phyloP scores from a whole-genome alignment of 2,329 filamentous ascomycete species.

The Aureobasidium musti region DNA sequence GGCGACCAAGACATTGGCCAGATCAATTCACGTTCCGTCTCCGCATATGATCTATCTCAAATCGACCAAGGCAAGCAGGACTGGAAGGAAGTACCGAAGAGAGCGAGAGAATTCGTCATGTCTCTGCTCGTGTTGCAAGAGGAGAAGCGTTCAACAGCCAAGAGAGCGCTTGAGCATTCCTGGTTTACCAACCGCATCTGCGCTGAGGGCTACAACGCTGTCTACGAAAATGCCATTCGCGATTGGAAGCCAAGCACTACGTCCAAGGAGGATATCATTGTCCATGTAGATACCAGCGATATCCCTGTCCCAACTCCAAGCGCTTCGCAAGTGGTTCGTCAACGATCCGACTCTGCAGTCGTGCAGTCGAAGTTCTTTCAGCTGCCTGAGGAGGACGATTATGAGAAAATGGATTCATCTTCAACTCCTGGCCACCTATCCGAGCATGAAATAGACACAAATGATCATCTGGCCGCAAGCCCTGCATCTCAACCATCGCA shows the following conservation, averaged over 20 bases:
- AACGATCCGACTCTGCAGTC: slow-evolving; percentile 4
- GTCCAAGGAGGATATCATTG: not conserved
- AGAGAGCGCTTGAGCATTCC: slow-evolving; percentile 55
- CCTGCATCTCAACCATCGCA: not conserved
- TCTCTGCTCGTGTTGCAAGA: slow-evolving; percentile 56
- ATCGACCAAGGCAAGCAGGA: slow-evolving; percentile 46
- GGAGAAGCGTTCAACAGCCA: slow-evolving; percentile 53
- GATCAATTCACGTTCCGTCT: slow-evolving; percentile 42
- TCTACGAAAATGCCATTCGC: slow-evolving; percentile 53
- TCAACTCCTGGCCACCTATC: not conserved
- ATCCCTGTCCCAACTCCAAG: slow-evolving; percentile 6
- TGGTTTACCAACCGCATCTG: slow-evolving; percentile 60
- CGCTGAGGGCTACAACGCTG: slow-evolving; percentile 49
- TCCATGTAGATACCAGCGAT: slow-evolving; percentile 22
- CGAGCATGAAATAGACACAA: not conserved
- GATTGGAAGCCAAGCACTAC: slow-evolving; percentile 52
- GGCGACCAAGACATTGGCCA: slow-evolving; percentile 34
- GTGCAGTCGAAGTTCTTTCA: slow-evolving; percentile 8
- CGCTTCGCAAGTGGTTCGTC: slow-evolving; percentile 9
- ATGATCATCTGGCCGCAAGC: not conserved
- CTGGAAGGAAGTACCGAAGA: slow-evolving; percentile 46
- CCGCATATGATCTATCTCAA: slow-evolving; percentile 47
- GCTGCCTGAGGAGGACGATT: not conserved
- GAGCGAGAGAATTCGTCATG: slow-evolving; percentile 53
- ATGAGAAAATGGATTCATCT: not conserved